Percentiles rank a stretch among this genome's conserved stretches.
phyloP scores from a whole-genome alignment of 2,329 filamentous ascomycete species.

The Aspergillus sp. region DNA sequence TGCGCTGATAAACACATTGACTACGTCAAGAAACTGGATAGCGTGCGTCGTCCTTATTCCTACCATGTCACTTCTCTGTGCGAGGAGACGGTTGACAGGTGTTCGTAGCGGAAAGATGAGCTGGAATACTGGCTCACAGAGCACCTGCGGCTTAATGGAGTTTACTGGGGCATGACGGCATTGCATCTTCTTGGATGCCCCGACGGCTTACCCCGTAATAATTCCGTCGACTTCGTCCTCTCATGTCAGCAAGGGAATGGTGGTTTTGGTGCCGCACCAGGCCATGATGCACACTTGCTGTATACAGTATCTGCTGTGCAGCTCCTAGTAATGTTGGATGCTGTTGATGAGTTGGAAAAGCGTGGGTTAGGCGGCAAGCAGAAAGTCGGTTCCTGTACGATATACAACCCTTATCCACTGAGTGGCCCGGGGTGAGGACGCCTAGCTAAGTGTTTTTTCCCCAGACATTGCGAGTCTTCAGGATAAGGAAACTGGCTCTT shows the following conservation, averaged over 20 bases:
- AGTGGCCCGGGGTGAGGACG: conserved; percentile 13
- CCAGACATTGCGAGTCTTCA: conserved; percentile 79
- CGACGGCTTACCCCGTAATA: conserved; percentile 74
- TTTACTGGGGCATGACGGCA: conserved; percentile 94
- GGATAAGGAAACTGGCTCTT: conserved; percentile 77
- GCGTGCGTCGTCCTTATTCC: conserved; percentile 54
- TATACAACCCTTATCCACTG: conserved; percentile 51
- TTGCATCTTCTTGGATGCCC: conserved; percentile 81
- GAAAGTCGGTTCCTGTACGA: conserved; percentile 76
- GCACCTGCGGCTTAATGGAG: conserved; percentile 88
- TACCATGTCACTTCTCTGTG: conserved; percentile 21
- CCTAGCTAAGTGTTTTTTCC: conserved; percentile 19
- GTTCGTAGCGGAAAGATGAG: conserved; percentile 76
- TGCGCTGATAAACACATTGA: conserved; percentile 71
- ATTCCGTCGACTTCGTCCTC: conserved; percentile 88
- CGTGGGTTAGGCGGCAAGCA: conserved; percentile 66
- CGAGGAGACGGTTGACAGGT: conserved; percentile 30
- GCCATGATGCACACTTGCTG: conserved; percentile 93
- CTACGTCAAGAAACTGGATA: conserved; percentile 92
- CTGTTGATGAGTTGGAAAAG: conserved; percentile 76
- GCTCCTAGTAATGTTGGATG: conserved; percentile 83
- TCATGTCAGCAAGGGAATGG: conserved; percentile 88
- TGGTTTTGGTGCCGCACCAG: conserved; percentile 90
- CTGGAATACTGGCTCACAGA: conserved; percentile 98
- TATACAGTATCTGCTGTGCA: conserved; percentile 95